A percentile compares a stretch with the other conserved stretches of the same genome.
Conservation (phyloP, 768 basidiomycete species). For the Phaffia tasmanica region DNA sequence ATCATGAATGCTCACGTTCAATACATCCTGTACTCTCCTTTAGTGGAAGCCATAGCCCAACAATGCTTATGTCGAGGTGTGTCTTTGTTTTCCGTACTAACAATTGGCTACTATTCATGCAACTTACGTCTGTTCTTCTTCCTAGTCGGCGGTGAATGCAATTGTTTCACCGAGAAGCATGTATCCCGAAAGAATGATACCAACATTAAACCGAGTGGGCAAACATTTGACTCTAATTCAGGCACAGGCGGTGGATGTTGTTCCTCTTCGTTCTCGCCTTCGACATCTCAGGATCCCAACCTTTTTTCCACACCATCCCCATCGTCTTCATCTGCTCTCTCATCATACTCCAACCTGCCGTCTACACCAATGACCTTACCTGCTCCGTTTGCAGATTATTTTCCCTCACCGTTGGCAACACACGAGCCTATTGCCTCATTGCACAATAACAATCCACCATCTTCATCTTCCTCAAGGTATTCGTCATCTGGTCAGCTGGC, state of each 20-base stretch:
- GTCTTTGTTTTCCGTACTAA: not conserved
- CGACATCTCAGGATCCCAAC: not conserved
- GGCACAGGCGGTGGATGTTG: conserved; percentile 5
- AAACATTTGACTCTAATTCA: not conserved
- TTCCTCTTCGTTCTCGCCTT: conserved; percentile 4
- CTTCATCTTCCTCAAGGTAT: not conserved
- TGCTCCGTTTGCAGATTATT: not conserved
- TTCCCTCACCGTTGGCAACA: too few species aligned
- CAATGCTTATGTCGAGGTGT: conserved; percentile 22
- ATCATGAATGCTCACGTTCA: not conserved
- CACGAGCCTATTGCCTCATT: not conserved
- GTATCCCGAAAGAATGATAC: not conserved
- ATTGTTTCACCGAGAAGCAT: conserved; percentile 15
- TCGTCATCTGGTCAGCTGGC: not conserved
- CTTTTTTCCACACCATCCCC: conserved; percentile 1
- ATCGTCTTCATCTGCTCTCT: not conserved
- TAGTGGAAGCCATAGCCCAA: conserved; percentile 18
- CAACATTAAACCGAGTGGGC: not conserved
- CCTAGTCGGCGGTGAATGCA: conserved; percentile 21
- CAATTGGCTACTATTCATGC: not conserved
- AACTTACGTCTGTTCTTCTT: not conserved
- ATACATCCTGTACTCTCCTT: not conserved
- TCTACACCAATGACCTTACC: not conserved
- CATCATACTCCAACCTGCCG: not conserved
- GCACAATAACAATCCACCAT: not conserved